A percentile compares a stretch with the other conserved stretches of the same genome.
Evolutionary conservation across 2,329 filamentous ascomycete species (phyloP).

Genomic region (Gaeumannomyces sp.): DNA sequence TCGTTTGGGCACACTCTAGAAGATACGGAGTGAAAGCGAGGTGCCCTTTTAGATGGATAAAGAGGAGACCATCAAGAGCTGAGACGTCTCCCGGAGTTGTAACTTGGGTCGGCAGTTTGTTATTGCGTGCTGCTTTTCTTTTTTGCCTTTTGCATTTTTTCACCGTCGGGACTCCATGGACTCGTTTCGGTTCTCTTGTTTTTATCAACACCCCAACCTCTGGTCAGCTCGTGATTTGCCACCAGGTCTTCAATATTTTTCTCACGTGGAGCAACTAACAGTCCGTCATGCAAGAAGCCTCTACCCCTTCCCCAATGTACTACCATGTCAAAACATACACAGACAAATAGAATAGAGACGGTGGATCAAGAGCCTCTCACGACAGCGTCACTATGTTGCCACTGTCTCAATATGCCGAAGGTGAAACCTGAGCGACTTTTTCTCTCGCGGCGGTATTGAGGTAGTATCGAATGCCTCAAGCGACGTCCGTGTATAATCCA

Average conservation of each 20-base stretch:
- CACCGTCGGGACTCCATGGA: background rate
- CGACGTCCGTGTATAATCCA: background rate
- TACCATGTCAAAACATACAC: background rate
- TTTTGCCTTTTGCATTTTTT: conserved; percentile 14
- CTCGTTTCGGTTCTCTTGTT: conserved; percentile 10
- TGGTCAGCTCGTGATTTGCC: too few relatives aligned
- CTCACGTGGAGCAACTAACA: too few relatives aligned
- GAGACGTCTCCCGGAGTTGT: conserved; percentile 41
- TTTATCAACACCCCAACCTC: background rate
- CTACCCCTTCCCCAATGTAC: background rate
- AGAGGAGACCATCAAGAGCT: conserved; percentile 49
- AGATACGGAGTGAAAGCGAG: background rate
- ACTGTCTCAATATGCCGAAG: background rate
- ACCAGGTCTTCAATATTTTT: too few relatives aligned
- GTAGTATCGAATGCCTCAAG: background rate
- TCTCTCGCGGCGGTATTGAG: too few relatives aligned
- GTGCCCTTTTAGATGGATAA: conserved; percentile 18
- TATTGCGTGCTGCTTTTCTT: conserved; percentile 4
- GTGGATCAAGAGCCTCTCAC: background rate
- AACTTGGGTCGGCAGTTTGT: conserved; percentile 9
- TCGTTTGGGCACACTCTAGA: background rate
- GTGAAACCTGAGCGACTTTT: background rate
- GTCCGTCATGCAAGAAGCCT: background rate
- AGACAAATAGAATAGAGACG: background rate
- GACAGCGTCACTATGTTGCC: background rate